Base-by-base conservation (phyloP, 345 rosid species). In the Anacardium occidentale region DNA sequence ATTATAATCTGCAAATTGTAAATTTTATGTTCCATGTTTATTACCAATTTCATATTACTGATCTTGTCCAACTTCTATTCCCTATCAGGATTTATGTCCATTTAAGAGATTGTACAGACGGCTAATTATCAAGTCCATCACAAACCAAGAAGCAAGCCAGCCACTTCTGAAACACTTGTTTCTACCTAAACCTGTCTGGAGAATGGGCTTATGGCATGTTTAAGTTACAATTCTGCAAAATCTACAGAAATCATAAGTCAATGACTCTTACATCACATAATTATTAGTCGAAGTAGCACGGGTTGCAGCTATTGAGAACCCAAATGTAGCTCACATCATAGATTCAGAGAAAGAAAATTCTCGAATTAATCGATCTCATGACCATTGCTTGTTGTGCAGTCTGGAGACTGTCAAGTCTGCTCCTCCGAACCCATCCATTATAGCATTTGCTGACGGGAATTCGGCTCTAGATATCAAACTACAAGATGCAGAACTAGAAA, bases 361-460 rank as follows among this genome's bases (percentile, higher is more conserved):
- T 47, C 10, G 42, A 57, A 59, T 64, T 45, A 57, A 53, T 59
- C 51, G 22, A 50, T 70, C 71, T 90, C 81, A 86, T 37, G 75
- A 73, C 80, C 85, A 75, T 20, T 78, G 70, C 78, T 76, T 87
- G 73, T 76, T 42, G 65, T 55, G 76, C 59, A 92, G 83, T 74
- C 77, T 90, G 56, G 88, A 64, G 76, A 92, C 78, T 4, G 97
- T 87, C 77, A 94, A 68, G 73, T 94, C 97, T 14, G 97, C 89
- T 66, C 90, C 98, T 79, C 98, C 95, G 74, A 94, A 92, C n/a
- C 97, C 97, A 68, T 94, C 98, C 97, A 90, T 57, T 64, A 85
- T 72, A 10, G 95, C 97, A 54, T 77, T 89, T n/a, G 91, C 97
- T 9, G 89, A 84, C 56, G 92, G 94, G 76, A 92, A 92, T 83